These are phyloP conservation scores for Phytopythium aichiense DNA, from an alignment of 352 stramenopile genomes.

Conservation along the genomic window DNA sequence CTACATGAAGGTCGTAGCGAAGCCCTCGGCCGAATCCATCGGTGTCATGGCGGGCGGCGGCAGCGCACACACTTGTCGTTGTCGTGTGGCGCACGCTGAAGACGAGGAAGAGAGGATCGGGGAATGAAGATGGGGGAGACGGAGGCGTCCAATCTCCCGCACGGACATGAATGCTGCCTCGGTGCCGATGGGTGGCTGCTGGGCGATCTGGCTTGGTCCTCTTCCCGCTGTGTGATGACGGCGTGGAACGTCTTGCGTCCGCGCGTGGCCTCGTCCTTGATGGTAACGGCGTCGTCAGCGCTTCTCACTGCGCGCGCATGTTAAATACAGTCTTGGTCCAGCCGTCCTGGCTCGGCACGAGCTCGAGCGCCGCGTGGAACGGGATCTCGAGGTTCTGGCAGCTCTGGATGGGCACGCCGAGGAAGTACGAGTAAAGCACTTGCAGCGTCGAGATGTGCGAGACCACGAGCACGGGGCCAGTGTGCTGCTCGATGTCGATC, in stretches of 20 bases:
- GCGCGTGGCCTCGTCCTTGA: slow-evolving; percentile 1
- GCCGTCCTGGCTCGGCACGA: slow-evolving; percentile 72
- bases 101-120: background rate
- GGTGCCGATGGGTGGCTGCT: background rate
- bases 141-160: background rate
- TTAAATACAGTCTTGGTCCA: slow-evolving; percentile 87
- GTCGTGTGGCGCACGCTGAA: background rate
- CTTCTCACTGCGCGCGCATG: slow-evolving; percentile 36
- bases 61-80: background rate
- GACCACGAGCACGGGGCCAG: slow-evolving; percentile 79
- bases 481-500: slow-evolving; percentile 91
- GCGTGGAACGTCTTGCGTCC: background rate
- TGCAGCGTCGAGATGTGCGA: slow-evolving; percentile 84
- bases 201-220: background rate
- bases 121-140: background rate
- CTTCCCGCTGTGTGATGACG: background rate
- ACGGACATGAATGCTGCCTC: background rate
- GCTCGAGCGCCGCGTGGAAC: slow-evolving; percentile 81
- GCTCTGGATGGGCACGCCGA: slow-evolving; percentile 73
- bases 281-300: background rate
- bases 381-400: slow-evolving; percentile 77
- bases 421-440: slow-evolving; percentile 87
- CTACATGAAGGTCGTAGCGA: background rate
- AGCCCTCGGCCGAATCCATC: background rate
- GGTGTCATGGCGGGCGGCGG: background rate